Percentiles rank a stretch among this genome's conserved stretches.
phyloP scores from a whole-genome alignment of 495 filamentous ascomycete genomes.

The Lophiostoma macrostomum region DNA sequence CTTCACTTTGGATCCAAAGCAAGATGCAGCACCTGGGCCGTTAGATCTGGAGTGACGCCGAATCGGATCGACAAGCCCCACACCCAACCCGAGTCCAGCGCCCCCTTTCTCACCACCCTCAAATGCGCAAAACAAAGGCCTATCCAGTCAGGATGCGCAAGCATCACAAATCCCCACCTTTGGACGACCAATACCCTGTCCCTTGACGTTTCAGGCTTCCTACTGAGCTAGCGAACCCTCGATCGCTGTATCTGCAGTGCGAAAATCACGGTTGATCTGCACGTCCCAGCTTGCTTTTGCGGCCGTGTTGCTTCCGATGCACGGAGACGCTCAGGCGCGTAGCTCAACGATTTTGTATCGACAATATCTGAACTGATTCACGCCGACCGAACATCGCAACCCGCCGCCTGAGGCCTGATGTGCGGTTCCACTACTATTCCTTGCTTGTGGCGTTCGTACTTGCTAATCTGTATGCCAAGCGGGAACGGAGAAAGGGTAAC shows the following conservation, averaged over 20 bases:
- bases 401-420: too few relatives aligned
- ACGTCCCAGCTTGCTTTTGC: conserved; percentile 16
- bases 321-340: background rate
- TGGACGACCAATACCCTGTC: background rate
- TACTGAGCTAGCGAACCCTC: conserved; percentile 13
- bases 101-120: conserved; percentile 18
- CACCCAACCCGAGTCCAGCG: conserved; percentile 14
- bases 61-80: conserved; percentile 31
- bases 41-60: conserved; percentile 30
- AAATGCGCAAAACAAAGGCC: conserved; percentile 11
- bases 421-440: too few relatives aligned
- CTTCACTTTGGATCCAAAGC: background rate
- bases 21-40: conserved; percentile 30
- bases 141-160: conserved; percentile 4
- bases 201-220: conserved; percentile 17
- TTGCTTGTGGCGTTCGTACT: conserved; percentile 4
- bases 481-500: background rate
- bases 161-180: conserved; percentile 7
- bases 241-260: conserved; percentile 12
- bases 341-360: background rate
- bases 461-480: background rate
- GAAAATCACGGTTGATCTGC: conserved; percentile 9
- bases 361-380: background rate
- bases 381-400: too few relatives aligned
- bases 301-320: background rate